Base-by-base conservation (phyloP, 2,329 filamentous ascomycete species). In the Pseudogymnoascus sp. region DNA sequence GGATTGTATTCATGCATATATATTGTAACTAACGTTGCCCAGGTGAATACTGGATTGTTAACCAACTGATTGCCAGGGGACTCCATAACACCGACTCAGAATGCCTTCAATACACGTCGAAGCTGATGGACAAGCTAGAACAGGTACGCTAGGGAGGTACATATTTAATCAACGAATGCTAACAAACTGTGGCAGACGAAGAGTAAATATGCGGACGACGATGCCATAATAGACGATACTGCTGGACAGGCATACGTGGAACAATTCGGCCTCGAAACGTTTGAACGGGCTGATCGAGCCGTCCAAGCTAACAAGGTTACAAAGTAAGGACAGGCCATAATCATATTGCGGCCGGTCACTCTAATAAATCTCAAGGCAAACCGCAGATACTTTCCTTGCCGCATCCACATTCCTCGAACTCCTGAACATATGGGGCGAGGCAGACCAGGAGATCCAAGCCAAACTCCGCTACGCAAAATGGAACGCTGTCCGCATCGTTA, bases 391-490 rank as follows among this genome's bases (percentile, higher is more conserved):
- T 0, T 96, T 97, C 68, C 89, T 92, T 72, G 94, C 95, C 1
- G 91, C 94, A 0, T 88, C 91, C 0, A 96, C 92, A 0, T 97
- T 99, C 74, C 86, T 97, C 70, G 91, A 97, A 68, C 80, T 97
- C 4, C 83, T 91, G 62, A 87, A 87, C 66, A 89, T 96, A 70
- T 99, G 93, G 92, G 88, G 86, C 5, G 76, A 83, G 0, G 78
- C 87, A 10, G 90, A 96, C 35, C 76, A 83, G 0, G 92, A 97
- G 71, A 85, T 87, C 19, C 81, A 86, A 39, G 84, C 91, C 62
- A 97, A 96, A 79, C 91, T 93, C 76, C 97, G 95, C 74, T 99
- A 91, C 73, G 92, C 93, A 43, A 99, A 97, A 75, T 99, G 91
- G 82, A 95, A 97, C 74, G 92, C 93, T 2, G 79, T 93, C 37